Evolutionary conservation across 805 yeast genomes (phyloP).

Genomic region (Wickerhamiella brachini): DNA sequence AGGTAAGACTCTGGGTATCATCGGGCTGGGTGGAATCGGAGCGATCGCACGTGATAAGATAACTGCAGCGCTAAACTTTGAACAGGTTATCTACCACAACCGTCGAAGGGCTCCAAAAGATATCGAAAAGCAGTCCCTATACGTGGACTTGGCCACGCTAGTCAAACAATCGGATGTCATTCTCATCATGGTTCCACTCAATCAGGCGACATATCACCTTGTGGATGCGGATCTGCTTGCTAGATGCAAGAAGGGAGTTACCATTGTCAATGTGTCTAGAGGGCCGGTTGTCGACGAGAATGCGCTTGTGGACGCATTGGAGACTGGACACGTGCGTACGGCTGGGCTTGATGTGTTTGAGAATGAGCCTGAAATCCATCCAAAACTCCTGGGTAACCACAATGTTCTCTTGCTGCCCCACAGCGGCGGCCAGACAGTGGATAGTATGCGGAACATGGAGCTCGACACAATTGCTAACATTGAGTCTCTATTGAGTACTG

Average conservation of each 20-base stretch:
- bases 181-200: conserved; percentile 38
- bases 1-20: conserved; percentile 39
- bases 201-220: conserved; percentile 35
- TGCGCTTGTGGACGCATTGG: conserved; percentile 34
- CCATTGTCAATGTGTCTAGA: conserved; percentile 45
- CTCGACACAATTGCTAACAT: conserved; percentile 61
- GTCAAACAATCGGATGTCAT: conserved; percentile 36
- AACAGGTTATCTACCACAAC: conserved; percentile 38
- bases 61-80: conserved; percentile 34
- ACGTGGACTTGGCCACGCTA: conserved; percentile 35
- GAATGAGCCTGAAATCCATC: conserved; percentile 39
- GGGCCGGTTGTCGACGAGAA: conserved; percentile 47
- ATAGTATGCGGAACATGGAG: conserved; percentile 59
- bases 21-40: conserved; percentile 57
- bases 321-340: conserved; percentile 37
- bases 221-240: conserved; percentile 32
- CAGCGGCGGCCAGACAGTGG: conserved; percentile 31
- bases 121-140: conserved; percentile 34
- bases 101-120: conserved; percentile 34
- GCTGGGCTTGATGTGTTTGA: conserved; percentile 51
- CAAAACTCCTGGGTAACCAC: conserved; percentile 32
- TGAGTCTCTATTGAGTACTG: conserved; percentile 40
- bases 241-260: conserved; percentile 40
- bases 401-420: conserved; percentile 44
- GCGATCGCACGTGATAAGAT: conserved; percentile 39